Base-by-base conservation (phyloP, 441 rosid species). In the Macaranga tanarius region DNA sequence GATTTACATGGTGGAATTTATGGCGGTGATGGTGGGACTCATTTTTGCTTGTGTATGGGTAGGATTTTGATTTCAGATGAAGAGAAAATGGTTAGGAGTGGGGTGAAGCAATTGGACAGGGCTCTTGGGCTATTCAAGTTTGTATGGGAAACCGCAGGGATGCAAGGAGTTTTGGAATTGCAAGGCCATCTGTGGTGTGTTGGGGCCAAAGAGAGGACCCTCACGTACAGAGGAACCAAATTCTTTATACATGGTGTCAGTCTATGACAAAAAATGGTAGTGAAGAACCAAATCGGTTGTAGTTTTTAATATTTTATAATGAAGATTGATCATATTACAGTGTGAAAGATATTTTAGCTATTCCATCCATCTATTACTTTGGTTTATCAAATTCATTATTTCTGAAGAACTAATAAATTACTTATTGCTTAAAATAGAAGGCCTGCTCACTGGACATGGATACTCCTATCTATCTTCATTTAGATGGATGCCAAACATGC, bases 121-220 rank as follows among this genome's bases (percentile, higher is more conserved):
- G 92, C 86, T 34, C 85, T 90, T 52, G 80, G 84, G 65, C 70
- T 92, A 8, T 88, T 79, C 73, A 86, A 77, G 76, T 89, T 89
- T 83, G 80, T 88, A 34, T 89, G 92, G 95, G 88, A 89, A 74
- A 85, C 84, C 12, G 90, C 95, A 55, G 88, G 83, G 48, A 80
- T 82, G 89, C 83, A 86, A 68, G 96, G 85, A 64, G 73, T 42
- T 48, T 77, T 90, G 71, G 84, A 83, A 79, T 73, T 86, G 61
- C 86, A 84, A 71, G 95, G 97, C 2, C 97, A 89, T 78, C 76
- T 89, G 31, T 91, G 88, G 89, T 88, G 89, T 75, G 81, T 81
- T 65, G 93, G 89, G 47, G 84, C 82, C 1, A 80, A 82, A 78
- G 89, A 83, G 67, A 85, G 82, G 74, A 73, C 75, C 3, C 19